These are phyloP conservation scores for Ustilago esculenta DNA, from an alignment of 1,284 basidiomycete genomes.

Conservation along the genomic window DNA sequence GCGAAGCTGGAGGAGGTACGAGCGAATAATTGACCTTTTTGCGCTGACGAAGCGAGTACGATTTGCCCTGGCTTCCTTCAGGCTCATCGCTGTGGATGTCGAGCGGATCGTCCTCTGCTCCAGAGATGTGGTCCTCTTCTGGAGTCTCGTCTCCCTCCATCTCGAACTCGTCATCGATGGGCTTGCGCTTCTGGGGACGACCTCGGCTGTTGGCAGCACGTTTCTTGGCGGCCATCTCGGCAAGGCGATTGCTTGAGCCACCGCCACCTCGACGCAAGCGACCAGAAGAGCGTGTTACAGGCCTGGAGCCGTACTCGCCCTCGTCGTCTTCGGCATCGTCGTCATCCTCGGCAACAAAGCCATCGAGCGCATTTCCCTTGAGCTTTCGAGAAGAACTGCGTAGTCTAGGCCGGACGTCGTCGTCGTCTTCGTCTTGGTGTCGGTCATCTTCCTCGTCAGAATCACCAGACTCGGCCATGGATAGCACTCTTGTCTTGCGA, in stretches of 20 bases:
- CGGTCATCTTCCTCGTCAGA: slow-evolving; percentile 23
- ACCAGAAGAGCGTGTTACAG: slow-evolving; percentile 26
- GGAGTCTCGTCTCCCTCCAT: slow-evolving; percentile 40
- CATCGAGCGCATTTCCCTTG: slow-evolving; percentile 37
- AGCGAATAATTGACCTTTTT: slow-evolving; percentile 65
- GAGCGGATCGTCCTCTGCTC: slow-evolving; percentile 45
- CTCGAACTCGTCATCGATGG: slow-evolving; percentile 41
- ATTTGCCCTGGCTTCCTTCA: slow-evolving; percentile 48
- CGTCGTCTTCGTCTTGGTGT: slow-evolving; percentile 43
- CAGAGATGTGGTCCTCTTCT: slow-evolving; percentile 38
- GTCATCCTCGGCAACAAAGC: slow-evolving; percentile 57
- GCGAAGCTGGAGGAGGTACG: slow-evolving; percentile 54
- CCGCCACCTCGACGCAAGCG: slow-evolving; percentile 28
- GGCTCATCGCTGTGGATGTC: slow-evolving; percentile 53
- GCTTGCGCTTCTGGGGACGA: slow-evolving; percentile 14
- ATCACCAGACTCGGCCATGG: slow-evolving; percentile 37
- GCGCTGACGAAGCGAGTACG: slow-evolving; percentile 61
- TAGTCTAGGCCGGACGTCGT: slow-evolving; percentile 8
- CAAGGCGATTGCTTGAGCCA: slow-evolving; percentile 22
- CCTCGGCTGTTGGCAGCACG: slow-evolving; percentile 32
- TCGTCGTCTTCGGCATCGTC: slow-evolving; percentile 56
- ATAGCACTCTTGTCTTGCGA: slow-evolving; percentile 7
- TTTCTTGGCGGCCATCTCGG: slow-evolving; percentile 46
- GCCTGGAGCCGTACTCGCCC: slow-evolving; percentile 44
- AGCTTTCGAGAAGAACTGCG: slow-evolving; percentile 23